Evolutionary conservation across 2,329 filamentous ascomycete genomes (phyloP), one percentile per base, ranked within the genome.

Genomic region (Colletotrichum trifolii): DNA sequence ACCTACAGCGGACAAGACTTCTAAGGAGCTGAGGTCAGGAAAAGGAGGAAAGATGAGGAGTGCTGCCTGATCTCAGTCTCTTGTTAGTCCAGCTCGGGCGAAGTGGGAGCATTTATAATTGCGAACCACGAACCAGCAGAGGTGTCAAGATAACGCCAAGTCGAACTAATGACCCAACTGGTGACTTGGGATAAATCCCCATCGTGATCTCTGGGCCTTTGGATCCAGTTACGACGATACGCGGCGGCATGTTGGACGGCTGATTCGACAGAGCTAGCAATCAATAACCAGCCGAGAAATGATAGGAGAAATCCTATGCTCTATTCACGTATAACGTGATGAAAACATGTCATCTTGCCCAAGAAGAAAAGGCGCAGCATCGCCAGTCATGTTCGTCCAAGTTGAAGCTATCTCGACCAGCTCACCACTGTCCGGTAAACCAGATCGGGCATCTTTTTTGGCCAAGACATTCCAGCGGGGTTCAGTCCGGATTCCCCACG

Each of bases 381-480:
- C 43, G 6, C 10, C 6, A 33, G 25, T 25, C 25, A 25, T 25
- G 25, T 46, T n/a, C n/a, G 43, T 3, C 43, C 43, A 25, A 15
- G 34, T 34, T 61, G 52, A 61, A 33, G 59, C 52, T 1, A 61
- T 61, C 59, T 56, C 45, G 50, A 33, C 36, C 5, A 6, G 12
- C 12, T 5, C 6, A 35, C 36, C 9, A 4, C 2, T 4, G 9
- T 2, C 1, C 59, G 4, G 43, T 50, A 50, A 45, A 8, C 52
- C 52, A 35, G 9, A 43, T 45, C 45, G 45, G 59, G 52, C 7
- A 48, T 38, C 35, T 50, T 61, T 61, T 12, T 6, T 50, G 59
- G 52, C 59, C 59, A 61, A 61, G 59, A 49, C 38, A n/a, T 61
- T 50, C 15, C 0, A 12, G 17, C 39, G 40, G 57, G 25, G 34